Conservation (phyloP, 257 asterid genomes). For the Solanum pimpinellifolium region DNA sequence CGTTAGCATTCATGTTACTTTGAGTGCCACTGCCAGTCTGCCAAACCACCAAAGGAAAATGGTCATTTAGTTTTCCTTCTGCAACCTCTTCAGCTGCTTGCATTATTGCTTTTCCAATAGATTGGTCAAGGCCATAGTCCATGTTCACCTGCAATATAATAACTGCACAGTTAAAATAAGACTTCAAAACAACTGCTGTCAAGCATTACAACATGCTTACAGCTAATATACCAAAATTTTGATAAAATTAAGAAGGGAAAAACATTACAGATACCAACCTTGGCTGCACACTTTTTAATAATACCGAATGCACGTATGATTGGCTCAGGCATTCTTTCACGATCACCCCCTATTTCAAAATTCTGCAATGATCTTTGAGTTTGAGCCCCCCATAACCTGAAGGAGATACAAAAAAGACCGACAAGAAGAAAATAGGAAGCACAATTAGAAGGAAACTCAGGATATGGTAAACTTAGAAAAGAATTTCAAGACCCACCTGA, state of each 20-base stretch:
- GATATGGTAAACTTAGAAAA: not conserved
- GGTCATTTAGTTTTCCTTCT: conserved; percentile 85
- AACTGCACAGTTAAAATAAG: not conserved
- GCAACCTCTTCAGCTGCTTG: conserved; percentile 99
- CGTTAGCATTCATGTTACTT: conserved; percentile 98
- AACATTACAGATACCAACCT: conserved; percentile 34
- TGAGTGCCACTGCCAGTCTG: conserved; percentile 99
- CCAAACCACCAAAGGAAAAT: conserved; percentile 98
- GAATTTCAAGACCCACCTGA: not conserved
- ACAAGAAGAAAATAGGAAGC: not conserved
- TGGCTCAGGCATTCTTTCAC: conserved; percentile 97
- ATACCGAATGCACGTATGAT: conserved; percentile 84
- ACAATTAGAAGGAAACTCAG: not conserved
- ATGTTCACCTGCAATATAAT: conserved; percentile 56
- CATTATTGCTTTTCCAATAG: conserved; percentile 89
- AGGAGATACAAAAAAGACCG: not conserved
- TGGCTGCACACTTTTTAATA: conserved; percentile 93
- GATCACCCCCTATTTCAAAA: conserved; percentile 93
- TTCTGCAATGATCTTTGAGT: conserved; percentile 92
- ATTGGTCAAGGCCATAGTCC: conserved; percentile 91
- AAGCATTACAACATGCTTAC: not conserved
- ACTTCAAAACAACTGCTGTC: not conserved
- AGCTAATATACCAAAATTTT: not conserved
- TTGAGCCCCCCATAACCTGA: conserved; percentile 97
- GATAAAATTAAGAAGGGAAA: not conserved